Evolutionary conservation across 345 rosid genomes (phyloP).

Genomic region (Gossypium turneri): DNA sequence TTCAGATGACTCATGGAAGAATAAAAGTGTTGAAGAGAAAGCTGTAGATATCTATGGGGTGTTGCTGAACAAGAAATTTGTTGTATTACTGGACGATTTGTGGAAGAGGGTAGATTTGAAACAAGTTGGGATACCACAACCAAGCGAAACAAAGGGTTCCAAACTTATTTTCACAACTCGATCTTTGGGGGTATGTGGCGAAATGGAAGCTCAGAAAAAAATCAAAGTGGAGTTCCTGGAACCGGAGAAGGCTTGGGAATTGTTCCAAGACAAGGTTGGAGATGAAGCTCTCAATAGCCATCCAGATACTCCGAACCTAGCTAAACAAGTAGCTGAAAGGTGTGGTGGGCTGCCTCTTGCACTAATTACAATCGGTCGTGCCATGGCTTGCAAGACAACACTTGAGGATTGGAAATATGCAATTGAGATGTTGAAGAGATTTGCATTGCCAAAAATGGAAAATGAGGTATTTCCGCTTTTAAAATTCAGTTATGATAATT

Average conservation of each 20-base stretch:
- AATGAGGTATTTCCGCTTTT: background rate
- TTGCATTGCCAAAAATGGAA: background rate
- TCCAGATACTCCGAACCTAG: constrained; percentile 30
- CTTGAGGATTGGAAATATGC: constrained; percentile 6
- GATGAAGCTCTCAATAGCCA: constrained; percentile 19
- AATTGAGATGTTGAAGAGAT: background rate
- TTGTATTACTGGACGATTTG: background rate
- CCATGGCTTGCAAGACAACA: constrained; percentile 14
- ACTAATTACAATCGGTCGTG: constrained; percentile 5
- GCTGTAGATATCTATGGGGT: background rate
- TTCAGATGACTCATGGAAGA: background rate
- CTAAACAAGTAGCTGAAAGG: constrained; percentile 26
- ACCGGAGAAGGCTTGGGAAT: constrained; percentile 30
- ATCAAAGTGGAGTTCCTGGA: constrained; percentile 23
- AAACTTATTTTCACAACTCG: constrained; percentile 32
- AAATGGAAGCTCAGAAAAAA: constrained; percentile 22
- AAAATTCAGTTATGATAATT: background rate
- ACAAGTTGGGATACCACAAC: background rate
- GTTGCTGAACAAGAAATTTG: background rate
- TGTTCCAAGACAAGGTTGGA: background rate
- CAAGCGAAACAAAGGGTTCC: background rate
- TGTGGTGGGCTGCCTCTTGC: background rate
- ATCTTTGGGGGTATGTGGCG: constrained; percentile 16
- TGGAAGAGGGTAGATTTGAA: background rate
- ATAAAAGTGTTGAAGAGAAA: background rate